Conservation (phyloP, 768 basidiomycete species). For the Tylopilus plumbeoviolaceoides region DNA sequence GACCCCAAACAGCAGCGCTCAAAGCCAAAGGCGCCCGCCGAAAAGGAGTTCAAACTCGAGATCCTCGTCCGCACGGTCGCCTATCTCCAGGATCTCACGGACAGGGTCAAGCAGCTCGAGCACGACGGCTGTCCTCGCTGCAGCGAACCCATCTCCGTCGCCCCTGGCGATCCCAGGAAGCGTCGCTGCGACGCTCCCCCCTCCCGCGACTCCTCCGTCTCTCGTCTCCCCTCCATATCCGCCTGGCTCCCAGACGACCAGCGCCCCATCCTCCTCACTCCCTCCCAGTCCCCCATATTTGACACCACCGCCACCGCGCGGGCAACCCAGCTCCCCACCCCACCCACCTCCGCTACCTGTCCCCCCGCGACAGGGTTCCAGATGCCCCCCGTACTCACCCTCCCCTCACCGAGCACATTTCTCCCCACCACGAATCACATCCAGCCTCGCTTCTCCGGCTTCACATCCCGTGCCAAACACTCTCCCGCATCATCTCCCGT, state of each 20-base stretch:
- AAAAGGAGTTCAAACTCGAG: slow-evolving; percentile 91
- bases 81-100: slow-evolving; percentile 69
- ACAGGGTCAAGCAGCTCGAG: slow-evolving; percentile 48
- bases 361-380: slow-evolving; percentile 34
- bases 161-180: background rate
- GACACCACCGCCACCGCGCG: slow-evolving; percentile 26
- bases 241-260: slow-evolving; percentile 55
- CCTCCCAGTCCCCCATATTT: slow-evolving; percentile 33
- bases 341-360: slow-evolving; percentile 53
- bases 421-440: slow-evolving; percentile 11
- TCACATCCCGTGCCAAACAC: slow-evolving; percentile 14
- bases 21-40: slow-evolving; percentile 41
- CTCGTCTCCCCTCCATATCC: slow-evolving; percentile 62
- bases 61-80: slow-evolving; percentile 80
- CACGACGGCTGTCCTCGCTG: slow-evolving; percentile 21
- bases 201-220: slow-evolving; percentile 10
- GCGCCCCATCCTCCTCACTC: slow-evolving; percentile 31
- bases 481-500: slow-evolving; percentile 26
- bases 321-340: slow-evolving; percentile 44
- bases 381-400: slow-evolving; percentile 39
- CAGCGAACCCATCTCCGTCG: slow-evolving; percentile 16
- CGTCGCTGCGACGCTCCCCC: background rate
- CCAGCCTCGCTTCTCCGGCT: slow-evolving; percentile 23
- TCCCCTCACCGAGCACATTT: slow-evolving; percentile 32
- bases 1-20: slow-evolving; percentile 28